Conservation (phyloP, 768 basidiomycete genomes). For the Pleurotus eryngii region DNA sequence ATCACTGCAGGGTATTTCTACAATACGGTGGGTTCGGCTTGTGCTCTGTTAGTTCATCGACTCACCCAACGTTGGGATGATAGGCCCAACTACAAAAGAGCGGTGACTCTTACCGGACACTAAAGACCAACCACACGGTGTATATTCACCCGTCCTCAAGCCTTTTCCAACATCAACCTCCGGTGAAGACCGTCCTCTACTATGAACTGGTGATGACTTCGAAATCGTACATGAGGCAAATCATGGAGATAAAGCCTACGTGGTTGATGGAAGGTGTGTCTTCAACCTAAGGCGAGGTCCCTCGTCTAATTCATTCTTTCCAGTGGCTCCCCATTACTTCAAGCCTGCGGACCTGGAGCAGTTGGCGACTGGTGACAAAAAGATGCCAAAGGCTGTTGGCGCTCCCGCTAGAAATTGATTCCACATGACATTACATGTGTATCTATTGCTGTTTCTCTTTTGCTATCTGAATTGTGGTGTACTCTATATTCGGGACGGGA, state of each 20-base stretch:
- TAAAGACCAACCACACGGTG: constrained; percentile 95
- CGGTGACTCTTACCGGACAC: constrained; percentile 94
- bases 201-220: constrained; percentile 98
- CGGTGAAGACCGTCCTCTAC: constrained; percentile 85
- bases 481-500: too few relatives aligned
- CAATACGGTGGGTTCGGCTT: constrained; percentile 62
- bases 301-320: neutral
- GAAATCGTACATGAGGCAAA: constrained; percentile 95
- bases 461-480: too few relatives aligned
- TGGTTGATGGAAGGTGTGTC: constrained; percentile 88
- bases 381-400: constrained; percentile 84
- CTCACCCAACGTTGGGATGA: neutral
- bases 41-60: too few relatives aligned
- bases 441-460: too few relatives aligned
- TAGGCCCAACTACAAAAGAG: constrained; percentile 92
- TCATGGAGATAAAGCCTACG: constrained; percentile 96
- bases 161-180: constrained; percentile 94
- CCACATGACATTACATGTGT: too few relatives aligned
- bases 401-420: constrained; percentile 22
- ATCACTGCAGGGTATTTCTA: constrained; percentile 95
- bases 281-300: too few relatives aligned
- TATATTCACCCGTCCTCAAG: constrained; percentile 96
- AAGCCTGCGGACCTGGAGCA: constrained; percentile 82
- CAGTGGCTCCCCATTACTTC: constrained; percentile 97
- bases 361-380: constrained; percentile 77